Base-by-base conservation (phyloP, 2,329 filamentous ascomycete genomes). In the Xylariaceae sp. region DNA sequence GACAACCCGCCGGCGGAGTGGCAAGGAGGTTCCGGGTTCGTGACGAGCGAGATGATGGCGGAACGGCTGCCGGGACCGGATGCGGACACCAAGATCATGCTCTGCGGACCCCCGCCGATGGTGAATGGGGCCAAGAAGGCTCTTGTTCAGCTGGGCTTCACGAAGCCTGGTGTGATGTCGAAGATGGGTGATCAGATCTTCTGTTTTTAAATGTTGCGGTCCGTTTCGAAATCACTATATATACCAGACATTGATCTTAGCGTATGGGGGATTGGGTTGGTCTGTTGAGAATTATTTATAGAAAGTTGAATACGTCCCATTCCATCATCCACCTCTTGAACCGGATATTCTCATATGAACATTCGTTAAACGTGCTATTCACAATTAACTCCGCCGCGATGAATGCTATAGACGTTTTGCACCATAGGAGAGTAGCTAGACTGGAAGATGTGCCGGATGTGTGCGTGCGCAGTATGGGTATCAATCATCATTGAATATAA, bases 101-200 rank as follows among this genome's bases (percentile, higher is more conserved):
- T 87, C 1, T 87, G 84, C 64, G 85, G 85, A 0, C 84, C 85
- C 0, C 84, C 84, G 0, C 79, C 78, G 0, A 83, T 87, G 82
- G 73, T 87, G 1, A 79, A 79, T 50, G 82, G 81, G 0, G 76
- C 78, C 11, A 86, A 84, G 73, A 80, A 77, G 65, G 73, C 72
- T 6, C 67, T 84, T 61, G 73, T 71, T 0, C 72, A 72, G 8
- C 58, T 85, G 41, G 83, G 82, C 0, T 85, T 80, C 61, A 72
- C 80, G 61, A 73, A 76, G 56, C 79, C 82, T 0, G 78, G 79
- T 0, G 73, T 78, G 0, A 73, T 79, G 4, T 71, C 77, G 1
- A 85, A 81, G 69, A 79, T 81, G 70, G 73, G 72, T 0, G 83
- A 86, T 64, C 78, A 84, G 54, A 73, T 85, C 0, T 85, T 86